phyloP scores from a whole-genome alignment of 805 yeast species.

The Tetrapisispora phaffii region DNA sequence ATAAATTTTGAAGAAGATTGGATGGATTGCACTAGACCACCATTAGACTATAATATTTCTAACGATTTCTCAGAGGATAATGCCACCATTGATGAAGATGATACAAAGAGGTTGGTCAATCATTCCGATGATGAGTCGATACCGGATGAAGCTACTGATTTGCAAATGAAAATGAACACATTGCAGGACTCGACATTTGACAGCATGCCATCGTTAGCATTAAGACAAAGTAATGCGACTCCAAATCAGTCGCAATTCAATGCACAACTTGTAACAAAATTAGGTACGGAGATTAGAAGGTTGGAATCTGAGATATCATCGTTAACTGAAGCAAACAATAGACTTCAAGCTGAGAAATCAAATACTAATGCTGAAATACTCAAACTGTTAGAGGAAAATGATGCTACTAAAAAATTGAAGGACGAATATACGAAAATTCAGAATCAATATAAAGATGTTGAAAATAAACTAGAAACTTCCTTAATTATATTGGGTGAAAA shows the following conservation, averaged over 20 bases:
- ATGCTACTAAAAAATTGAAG: constrained; percentile 31
- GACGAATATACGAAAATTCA: constrained; percentile 28
- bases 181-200: neutral
- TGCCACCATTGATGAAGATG: neutral
- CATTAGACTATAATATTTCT: neutral
- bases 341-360: constrained; percentile 47
- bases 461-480: constrained; percentile 42
- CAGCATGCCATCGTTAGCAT: neutral
- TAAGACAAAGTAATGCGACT: constrained; percentile 6
- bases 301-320: constrained; percentile 69
- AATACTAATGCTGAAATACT: constrained; percentile 61
- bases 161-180: constrained; percentile 5
- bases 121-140: constrained; percentile 7
- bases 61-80: neutral
- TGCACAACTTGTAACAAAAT: constrained; percentile 56
- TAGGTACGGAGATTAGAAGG: constrained; percentile 68
- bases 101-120: neutral
- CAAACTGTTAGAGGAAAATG: constrained; percentile 45
- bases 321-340: constrained; percentile 50
- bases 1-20: constrained; percentile 14
- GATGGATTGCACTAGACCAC: constrained; percentile 4
- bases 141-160: constrained; percentile 23
- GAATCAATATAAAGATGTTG: constrained; percentile 30
- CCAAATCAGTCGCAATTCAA: constrained; percentile 12
- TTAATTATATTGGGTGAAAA: constrained; percentile 74